Base-by-base conservation (phyloP, 2,329 filamentous ascomycete genomes). In the Talaromyces atroroseus region DNA sequence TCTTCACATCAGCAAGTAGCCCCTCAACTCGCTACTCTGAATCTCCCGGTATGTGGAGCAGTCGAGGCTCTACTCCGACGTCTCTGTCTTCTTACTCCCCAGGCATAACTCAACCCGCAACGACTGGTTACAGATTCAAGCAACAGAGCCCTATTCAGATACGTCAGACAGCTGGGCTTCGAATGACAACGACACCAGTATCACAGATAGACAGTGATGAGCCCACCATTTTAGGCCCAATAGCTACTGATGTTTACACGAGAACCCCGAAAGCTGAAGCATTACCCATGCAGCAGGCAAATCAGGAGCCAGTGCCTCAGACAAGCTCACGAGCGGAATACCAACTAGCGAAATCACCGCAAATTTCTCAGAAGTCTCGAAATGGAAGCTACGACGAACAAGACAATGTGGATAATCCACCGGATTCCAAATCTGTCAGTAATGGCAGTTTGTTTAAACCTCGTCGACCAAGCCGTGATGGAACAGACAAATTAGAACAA, bases 381-480 rank as follows among this genome's bases (percentile, higher is more conserved):
- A 53, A 44, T 61, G 66, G 54, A 64, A 65, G 48, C 61, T 63
- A 38, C 62, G 71, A 57, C 24, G 36, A 62, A n/a, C 38, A 58
- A 14, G 56, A 66, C 34, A 57, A 64, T 60, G 42, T 66, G 68
- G 67, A 71, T 45, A 24, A 23, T 21, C n/a, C 38, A 12, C 45
- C 38, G 6, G 18, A 26, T 20, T 29, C 32, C 2, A 44, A 24
- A 21, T 10, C 10, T 20, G 8, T 23, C 20, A 44, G 14, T 18
- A 21, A 40, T 51, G 53, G 36, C 24, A 40, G 47, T 32, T 42
- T 71, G 11, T 69, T 68, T 16, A 79, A 80, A 36, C 85, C 86
- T 32, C 69, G 74, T 34, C 77, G 87, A 50, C 87, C 87, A 1
- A 90, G 86, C 64, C 79, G 87, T 68, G 83, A 88, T 64, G 86